Conservation (phyloP, 345 rosid species). For the Sisymbrium irio region DNA sequence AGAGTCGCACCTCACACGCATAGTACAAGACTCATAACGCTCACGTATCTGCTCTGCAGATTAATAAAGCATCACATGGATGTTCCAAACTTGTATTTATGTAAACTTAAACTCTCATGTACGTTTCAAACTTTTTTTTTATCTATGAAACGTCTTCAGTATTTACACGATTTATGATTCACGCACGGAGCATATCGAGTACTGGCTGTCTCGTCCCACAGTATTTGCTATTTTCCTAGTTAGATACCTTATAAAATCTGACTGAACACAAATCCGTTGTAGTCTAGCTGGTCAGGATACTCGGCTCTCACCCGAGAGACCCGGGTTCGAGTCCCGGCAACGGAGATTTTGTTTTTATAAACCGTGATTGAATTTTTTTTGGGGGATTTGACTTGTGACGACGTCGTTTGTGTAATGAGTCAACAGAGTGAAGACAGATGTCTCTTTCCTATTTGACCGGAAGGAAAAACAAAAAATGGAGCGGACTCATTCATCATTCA, state of each 20-base stretch:
- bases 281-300: constrained; percentile 68
- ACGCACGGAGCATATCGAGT: too few species aligned
- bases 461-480: not conserved
- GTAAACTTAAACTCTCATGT: not conserved
- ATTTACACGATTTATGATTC: not conserved
- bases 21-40: not conserved
- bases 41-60: not conserved
- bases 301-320: constrained; percentile 78
- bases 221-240: too few species aligned
- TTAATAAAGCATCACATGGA: not conserved
- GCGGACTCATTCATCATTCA: constrained; percentile 1
- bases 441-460: constrained; percentile 4
- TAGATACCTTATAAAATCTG: too few species aligned
- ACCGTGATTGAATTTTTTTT: not conserved
- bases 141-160: not conserved
- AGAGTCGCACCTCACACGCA: not conserved
- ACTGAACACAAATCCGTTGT: constrained; percentile 14
- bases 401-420: not conserved
- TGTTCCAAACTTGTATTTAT: constrained; percentile 24
- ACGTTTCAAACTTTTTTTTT: constrained; percentile 1
- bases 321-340: constrained; percentile 34
- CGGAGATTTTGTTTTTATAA: not conserved
- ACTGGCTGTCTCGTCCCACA: too few species aligned
- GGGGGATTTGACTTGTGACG: not conserved
- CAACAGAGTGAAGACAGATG: constrained; percentile 24